These are phyloP conservation scores for Kwoniella shivajii DNA, from an alignment of 1,284 basidiomycete genomes.

Conservation along the genomic window DNA sequence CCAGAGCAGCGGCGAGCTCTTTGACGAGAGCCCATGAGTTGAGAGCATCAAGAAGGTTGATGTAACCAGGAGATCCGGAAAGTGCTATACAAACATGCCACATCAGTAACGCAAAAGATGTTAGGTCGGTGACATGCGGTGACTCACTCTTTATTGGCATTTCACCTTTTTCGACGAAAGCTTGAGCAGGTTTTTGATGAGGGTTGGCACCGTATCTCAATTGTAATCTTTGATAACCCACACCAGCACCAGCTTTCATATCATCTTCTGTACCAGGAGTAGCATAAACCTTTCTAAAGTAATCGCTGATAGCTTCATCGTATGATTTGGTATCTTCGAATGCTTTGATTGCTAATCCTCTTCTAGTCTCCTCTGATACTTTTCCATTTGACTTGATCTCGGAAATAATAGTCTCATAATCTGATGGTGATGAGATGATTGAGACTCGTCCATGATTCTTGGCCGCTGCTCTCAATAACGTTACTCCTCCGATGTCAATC, in stretches of 20 bases:
- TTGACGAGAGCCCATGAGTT: constrained; percentile 97
- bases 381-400: constrained; percentile 70
- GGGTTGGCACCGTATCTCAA: constrained; percentile 97
- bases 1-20: constrained; percentile 79
- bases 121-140: no score
- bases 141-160: constrained; percentile 87
- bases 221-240: constrained; percentile 76
- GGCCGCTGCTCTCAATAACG: constrained; percentile 93
- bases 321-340: constrained; percentile 96
- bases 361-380: constrained; percentile 70
- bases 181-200: constrained; percentile 98
- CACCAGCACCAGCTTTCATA: constrained; percentile 62
- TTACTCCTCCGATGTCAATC: constrained; percentile 98
- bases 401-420: constrained; percentile 81
- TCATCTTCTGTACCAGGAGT: constrained; percentile 69
- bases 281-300: constrained; percentile 96
- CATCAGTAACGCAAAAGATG: no score
- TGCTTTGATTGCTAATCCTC: constrained; percentile 90
- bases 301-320: constrained; percentile 92
- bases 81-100: no score
- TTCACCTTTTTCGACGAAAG: constrained; percentile 84
- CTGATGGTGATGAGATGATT: constrained; percentile 90
- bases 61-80: constrained; percentile 94
- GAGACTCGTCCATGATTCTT: constrained; percentile 97
- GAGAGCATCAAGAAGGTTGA: constrained; percentile 97